Base-by-base conservation (phyloP, 345 rosid genomes). In the Zanthoxylum bungeanum region DNA sequence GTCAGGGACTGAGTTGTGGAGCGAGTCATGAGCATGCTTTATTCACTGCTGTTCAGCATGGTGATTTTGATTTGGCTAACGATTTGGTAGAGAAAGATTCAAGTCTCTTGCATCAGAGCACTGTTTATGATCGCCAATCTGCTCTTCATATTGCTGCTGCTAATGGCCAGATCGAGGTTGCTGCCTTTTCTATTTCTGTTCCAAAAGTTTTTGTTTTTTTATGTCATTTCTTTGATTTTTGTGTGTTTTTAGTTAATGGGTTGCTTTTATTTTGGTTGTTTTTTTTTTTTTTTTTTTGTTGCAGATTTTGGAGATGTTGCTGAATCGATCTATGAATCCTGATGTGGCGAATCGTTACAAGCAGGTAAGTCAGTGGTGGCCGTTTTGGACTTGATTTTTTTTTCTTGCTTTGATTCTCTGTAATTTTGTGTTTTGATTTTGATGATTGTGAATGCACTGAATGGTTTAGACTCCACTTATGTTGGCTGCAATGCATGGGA, bases 401-500 rank as follows among this genome's bases (percentile, higher is more conserved):
- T 27, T 55, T 62, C 50, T 22, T 17, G 47, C 1, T 14, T 64
- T 50, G 64, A 61, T 55, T 25, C 49, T 14, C 11, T 8, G 12
- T 25, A 2, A 62, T 31, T n/a, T 66, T 3, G 4, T 52, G 14
- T 55, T 37, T 56, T 39, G 52, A 50, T 71, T 77, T 76, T 56
- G 61, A 17, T 73, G 37, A 59, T 64, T 73, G 22, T 53, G 59
- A 57, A n/a, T n/a, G n/a, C n/a, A n/a, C n/a, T n/a, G n/a, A n/a
- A 49, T 73, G 76, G 64, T 61, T 67, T 66, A 96, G 99, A 89
- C 98, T 74, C 99, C 99, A 12, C 89, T 96, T 57, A 96, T 93
- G 99, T 72, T 96, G 62, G 98, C 99, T 67, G 97, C 98, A 70
- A 96, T 96, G 97, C 86, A 88, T 69, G 99, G 99, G 30, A 96